phyloP scores from a whole-genome alignment of 2,329 filamentous ascomycete genomes.

The Stachybotrys chlorohalonatus region DNA sequence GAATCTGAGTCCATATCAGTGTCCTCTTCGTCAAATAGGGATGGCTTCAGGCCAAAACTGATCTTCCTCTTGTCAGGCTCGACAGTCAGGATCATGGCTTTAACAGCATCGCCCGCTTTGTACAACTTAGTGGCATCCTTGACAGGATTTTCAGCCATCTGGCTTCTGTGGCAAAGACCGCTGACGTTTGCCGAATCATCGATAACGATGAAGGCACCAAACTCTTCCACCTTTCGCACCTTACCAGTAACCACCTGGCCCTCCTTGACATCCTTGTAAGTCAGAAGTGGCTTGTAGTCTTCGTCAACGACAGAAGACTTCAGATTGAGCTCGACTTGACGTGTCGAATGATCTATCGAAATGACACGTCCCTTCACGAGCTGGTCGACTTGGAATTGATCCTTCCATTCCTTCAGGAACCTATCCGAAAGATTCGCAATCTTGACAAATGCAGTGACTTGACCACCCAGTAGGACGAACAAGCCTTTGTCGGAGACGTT shows the following conservation, averaged over 20 bases:
- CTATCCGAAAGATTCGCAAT: slow-evolving; percentile 84
- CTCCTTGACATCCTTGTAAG: slow-evolving; percentile 65
- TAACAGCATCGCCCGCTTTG: slow-evolving; percentile 83
- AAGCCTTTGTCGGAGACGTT: slow-evolving; percentile 83
- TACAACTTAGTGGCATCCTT: slow-evolving; percentile 85
- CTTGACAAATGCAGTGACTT: slow-evolving; percentile 73
- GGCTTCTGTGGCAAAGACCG: slow-evolving; percentile 82
- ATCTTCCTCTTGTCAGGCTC: slow-evolving; percentile 68
- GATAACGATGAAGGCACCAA: slow-evolving; percentile 87
- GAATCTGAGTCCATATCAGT: slow-evolving; percentile 40
- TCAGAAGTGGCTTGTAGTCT: slow-evolving; percentile 64
- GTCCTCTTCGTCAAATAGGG: slow-evolving; percentile 66
- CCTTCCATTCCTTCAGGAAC: slow-evolving; percentile 94
- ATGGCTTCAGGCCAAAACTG: slow-evolving; percentile 86
- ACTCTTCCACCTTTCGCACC: slow-evolving; percentile 88
- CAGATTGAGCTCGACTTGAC: slow-evolving; percentile 75
- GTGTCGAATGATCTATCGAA: slow-evolving; percentile 55
- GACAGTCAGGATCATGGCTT: slow-evolving; percentile 77
- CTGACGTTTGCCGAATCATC: slow-evolving; percentile 84
- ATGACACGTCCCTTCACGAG: slow-evolving; percentile 82
- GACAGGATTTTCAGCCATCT: slow-evolving; percentile 80
- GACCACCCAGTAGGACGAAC: slow-evolving; percentile 75
- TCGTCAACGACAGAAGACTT: slow-evolving; percentile 78
- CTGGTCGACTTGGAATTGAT: slow-evolving; percentile 78
- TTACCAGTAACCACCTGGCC: slow-evolving; percentile 84